phyloP scores from a whole-genome alignment of 176 grass and related monocot species.

The Sorghum bicolor region DNA sequence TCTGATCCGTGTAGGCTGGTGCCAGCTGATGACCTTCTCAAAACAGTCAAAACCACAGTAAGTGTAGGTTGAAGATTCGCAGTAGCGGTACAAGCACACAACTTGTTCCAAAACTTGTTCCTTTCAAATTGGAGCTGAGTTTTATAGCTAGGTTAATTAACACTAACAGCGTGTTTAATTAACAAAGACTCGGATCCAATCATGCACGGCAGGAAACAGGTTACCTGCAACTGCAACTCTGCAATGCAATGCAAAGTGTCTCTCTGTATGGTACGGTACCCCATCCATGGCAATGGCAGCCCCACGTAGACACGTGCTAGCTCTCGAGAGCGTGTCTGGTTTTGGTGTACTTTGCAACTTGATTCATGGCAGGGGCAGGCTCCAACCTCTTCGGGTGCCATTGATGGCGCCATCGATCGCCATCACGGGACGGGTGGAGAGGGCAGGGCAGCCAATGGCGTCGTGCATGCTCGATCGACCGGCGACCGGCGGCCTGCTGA shows the following conservation, averaged over 20 bases:
- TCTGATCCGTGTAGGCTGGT: background rate
- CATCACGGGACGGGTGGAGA: background rate
- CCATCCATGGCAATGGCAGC: no score
- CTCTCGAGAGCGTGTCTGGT: background rate
- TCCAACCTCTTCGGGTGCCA: constrained; percentile 58
- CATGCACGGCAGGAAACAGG: no score
- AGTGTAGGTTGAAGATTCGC: no score
- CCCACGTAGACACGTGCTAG: no score
- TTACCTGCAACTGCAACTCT: no score
- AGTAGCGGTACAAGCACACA: no score
- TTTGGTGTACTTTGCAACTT: background rate
- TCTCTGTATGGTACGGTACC: no score
- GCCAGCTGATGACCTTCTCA: background rate
- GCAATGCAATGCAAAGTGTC: no score
- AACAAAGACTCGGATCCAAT: background rate
- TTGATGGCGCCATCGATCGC: background rate
- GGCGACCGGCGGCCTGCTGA: no score
- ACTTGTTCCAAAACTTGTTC: no score
- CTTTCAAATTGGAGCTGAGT: background rate
- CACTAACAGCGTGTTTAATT: background rate
- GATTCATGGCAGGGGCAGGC: background rate
- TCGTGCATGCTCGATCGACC: background rate
- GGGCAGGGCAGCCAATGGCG: background rate
- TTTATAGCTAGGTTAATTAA: background rate
- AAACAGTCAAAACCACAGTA: no score